A percentile compares a stretch with the other conserved stretches of the same genome.
Conservation (phyloP, 179 eudicot species). For the Carnegiea gigantea region DNA sequence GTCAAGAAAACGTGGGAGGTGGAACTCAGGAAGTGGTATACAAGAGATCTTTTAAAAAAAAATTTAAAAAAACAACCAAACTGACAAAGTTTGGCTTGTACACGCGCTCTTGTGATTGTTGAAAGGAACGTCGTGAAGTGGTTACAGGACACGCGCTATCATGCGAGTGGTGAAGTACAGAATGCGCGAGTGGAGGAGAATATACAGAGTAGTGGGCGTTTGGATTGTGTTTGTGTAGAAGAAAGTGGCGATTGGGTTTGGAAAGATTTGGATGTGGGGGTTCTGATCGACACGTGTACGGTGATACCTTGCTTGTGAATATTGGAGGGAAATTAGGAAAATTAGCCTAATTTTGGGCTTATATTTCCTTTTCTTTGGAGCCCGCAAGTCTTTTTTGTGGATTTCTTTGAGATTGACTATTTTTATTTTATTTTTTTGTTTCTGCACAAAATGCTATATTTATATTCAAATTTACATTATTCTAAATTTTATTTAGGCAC, state of each 20-base stretch:
- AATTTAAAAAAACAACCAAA: not conserved
- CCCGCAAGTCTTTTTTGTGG: no score
- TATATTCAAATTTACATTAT: no score
- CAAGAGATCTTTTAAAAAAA: no score
- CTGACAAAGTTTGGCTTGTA: not conserved
- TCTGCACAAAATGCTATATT: no score
- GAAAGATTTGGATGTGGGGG: not conserved
- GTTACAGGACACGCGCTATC: not conserved
- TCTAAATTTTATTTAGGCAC: no score
- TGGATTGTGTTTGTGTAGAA: no score
- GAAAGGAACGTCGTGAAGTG: not conserved
- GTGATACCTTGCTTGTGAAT: not conserved
- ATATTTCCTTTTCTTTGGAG: no score
- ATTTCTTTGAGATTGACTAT: no score
- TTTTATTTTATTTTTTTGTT: no score
- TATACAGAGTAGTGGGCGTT: not conserved
- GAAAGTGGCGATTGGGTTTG: no score
- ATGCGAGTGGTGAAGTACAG: not conserved
- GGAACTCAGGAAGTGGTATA: not conserved
- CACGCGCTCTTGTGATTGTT: not conserved
- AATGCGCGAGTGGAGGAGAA: not conserved
- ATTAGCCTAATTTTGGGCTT: no score
- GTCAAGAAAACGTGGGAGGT: conserved; percentile 12
- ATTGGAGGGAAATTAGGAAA: no score
- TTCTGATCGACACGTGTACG: not conserved